A percentile compares a stretch with the other conserved stretches of the same genome.
phyloP scores from a whole-genome alignment of 1,139 yeast species.

The Yamadazyma pseudoaaseri region DNA sequence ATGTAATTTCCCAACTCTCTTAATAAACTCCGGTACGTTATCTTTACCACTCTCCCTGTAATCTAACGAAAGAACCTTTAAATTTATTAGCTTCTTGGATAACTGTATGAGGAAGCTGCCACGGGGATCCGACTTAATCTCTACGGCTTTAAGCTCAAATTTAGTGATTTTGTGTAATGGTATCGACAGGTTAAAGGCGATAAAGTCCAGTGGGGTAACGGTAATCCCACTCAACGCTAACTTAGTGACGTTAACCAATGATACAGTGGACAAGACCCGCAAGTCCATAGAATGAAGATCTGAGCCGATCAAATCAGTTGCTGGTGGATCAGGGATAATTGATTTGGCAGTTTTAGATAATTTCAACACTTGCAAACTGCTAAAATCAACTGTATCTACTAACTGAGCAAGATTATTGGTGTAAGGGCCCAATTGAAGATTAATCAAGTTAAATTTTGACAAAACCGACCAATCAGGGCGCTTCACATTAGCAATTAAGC shows the following conservation, averaged over 20 bases:
- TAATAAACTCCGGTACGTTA: constrained; percentile 39
- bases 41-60: constrained; percentile 44
- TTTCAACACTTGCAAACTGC: constrained; percentile 14
- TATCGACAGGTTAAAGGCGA: constrained; percentile 19
- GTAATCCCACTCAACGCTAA: constrained; percentile 28
- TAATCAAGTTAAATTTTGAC: constrained; percentile 21
- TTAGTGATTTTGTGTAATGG: constrained; percentile 19
- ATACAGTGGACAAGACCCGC: constrained; percentile 1
- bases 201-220: constrained; percentile 25
- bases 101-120: constrained; percentile 23
- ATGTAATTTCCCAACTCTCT: constrained; percentile 14
- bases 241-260: constrained; percentile 18
- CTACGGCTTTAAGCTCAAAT: constrained; percentile 29
- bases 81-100: constrained; percentile 21
- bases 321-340: constrained; percentile 16
- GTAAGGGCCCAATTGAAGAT: constrained; percentile 31
- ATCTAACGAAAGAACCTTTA: constrained; percentile 39
- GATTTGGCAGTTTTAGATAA: constrained; percentile 20
- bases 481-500: constrained; percentile 26
- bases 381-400: constrained; percentile 10
- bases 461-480: constrained; percentile 11
- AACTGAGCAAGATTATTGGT: constrained; percentile 19
- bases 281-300: constrained; percentile 9
- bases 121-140: constrained; percentile 18
- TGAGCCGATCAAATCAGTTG: constrained; percentile 5